Base-by-base conservation (phyloP, 2,329 filamentous ascomycete genomes). In the Fusarium brevicatenulatum region DNA sequence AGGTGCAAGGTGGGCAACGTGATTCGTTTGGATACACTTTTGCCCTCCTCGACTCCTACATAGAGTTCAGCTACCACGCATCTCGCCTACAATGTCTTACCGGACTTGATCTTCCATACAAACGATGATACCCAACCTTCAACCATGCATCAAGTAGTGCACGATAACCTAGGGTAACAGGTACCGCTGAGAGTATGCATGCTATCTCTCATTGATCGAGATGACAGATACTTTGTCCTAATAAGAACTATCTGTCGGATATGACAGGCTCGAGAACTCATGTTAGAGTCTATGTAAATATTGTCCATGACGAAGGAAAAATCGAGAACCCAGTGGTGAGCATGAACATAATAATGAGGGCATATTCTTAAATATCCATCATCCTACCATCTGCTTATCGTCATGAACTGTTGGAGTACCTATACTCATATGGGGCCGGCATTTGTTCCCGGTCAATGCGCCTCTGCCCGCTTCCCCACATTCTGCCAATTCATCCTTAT, bases 391-490 rank as follows among this genome's bases (percentile, higher is more conserved):
- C 30, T 34, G 28, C 53, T 44, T 42, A 19, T 54, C 23, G 28
- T 56, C 37, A 25, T 63, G 28, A 43, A 55, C n/a, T 30, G 28
- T 39, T 50, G 55, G 40, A 58, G 42, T 49, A 50, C 18, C 18
- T 47, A 15, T 25, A 36, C 23, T 30, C 21, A n/a, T 56, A 67
- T 54, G 76, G 76, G 74, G 54, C 76, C 76, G 76, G 76, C 65
- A 72, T 66, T 62, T 32, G n/a, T 61, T 76, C 70, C 76, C 76
- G 76, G 76, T 76, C 72, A 59, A 52, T 56, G 42, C 55, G 34
- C 39, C 66, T 73, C 73, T 63, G 39, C 46, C 8, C 21, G 40
- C 37, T 37, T n/a, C 61, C 44, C 68, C 70, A 57, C 62, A 62
- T 68, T 52, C 40, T 49, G 40, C 16, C 36, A 36, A 30, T 56